Evolutionary conservation across 345 rosid genomes (phyloP).

Genomic region (Corchorus olitorius): DNA sequence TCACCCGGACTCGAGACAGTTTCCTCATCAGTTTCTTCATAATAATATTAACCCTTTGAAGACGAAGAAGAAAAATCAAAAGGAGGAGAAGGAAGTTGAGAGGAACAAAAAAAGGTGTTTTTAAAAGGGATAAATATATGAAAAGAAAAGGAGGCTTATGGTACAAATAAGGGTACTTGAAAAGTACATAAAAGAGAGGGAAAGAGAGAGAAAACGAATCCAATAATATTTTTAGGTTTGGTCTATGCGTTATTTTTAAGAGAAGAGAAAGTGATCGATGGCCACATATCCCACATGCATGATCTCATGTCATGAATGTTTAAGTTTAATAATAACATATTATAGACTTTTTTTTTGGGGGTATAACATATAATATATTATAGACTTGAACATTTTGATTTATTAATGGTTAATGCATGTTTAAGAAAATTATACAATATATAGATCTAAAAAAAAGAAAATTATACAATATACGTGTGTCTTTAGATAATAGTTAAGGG

Average conservation of each 20-base stretch:
- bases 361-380: too few relatives aligned
- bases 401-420: too few relatives aligned
- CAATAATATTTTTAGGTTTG: background rate
- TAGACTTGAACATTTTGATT: too few relatives aligned
- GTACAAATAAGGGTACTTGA: conserved; percentile 14
- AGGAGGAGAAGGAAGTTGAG: background rate
- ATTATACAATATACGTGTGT: too few relatives aligned
- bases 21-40: conserved; percentile 21
- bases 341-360: too few relatives aligned
- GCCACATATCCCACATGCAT: background rate
- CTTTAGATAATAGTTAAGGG: too few relatives aligned
- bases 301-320: background rate
- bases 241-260: conserved; percentile 4
- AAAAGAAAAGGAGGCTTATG: background rate
- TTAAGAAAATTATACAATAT: too few relatives aligned
- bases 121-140: background rate
- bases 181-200: conserved; percentile 1
- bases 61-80: background rate
- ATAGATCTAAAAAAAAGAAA: too few relatives aligned
- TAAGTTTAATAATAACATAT: too few relatives aligned
- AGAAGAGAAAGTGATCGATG: conserved; percentile 7
- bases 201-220: background rate
- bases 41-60: background rate
- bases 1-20: conserved; percentile 11
- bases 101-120: background rate